phyloP scores from a whole-genome alignment of 129 eudicot species.

The Chrysanthemum makinoi region DNA sequence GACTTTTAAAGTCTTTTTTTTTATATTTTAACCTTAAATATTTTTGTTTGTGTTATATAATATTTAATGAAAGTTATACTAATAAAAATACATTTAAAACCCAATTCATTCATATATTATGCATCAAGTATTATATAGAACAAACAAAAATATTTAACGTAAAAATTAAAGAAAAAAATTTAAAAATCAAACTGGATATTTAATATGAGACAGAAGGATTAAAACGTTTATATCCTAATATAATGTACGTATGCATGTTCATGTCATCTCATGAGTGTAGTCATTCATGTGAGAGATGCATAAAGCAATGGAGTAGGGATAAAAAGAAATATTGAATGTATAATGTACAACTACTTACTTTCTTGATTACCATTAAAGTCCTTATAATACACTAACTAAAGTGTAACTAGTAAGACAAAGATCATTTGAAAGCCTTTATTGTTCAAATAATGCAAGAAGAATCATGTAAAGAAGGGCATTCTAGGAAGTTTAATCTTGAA shows the following conservation, averaged over 20 bases:
- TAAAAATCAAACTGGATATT: too few species aligned
- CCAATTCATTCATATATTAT: too few species aligned
- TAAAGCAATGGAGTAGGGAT: constrained; percentile 23
- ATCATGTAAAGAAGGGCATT: constrained; percentile 52
- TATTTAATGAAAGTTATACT: too few species aligned
- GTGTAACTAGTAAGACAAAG: constrained; percentile 46
- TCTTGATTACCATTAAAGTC: constrained; percentile 32
- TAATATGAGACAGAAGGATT: too few species aligned
- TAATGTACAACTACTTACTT: constrained; percentile 28
- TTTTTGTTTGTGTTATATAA: too few species aligned
- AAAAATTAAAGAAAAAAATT: too few species aligned
- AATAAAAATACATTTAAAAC: too few species aligned
- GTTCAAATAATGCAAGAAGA: constrained; percentile 58
- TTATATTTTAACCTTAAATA: too few species aligned
- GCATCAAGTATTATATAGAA: too few species aligned
- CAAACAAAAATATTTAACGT: too few species aligned
- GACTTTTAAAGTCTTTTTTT: too few species aligned
- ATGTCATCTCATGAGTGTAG: constrained; percentile 8
- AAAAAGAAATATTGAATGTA: constrained; percentile 14
- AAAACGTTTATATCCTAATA: constrained; percentile 27
- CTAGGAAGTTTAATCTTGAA: constrained; percentile 22
- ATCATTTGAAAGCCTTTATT: constrained; percentile 32
- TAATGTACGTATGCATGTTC: constrained; percentile 38
- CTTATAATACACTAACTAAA: constrained; percentile 40
- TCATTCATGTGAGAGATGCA: neutral